phyloP scores from a whole-genome alignment of 495 filamentous ascomycete species.

The Penicillium simplicissimum region DNA sequence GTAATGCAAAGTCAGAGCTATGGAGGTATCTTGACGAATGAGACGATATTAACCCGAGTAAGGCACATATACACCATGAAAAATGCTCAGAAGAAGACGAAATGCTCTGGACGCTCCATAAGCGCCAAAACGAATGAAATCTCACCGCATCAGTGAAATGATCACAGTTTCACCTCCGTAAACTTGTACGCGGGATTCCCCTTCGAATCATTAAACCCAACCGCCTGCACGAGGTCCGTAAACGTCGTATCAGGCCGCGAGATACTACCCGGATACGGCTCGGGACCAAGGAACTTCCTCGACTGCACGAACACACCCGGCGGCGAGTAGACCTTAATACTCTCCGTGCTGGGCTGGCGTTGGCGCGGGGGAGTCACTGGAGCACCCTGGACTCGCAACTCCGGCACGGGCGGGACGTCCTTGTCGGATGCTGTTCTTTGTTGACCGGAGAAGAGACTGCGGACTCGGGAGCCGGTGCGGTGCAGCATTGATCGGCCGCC shows the following conservation, averaged over 20 bases:
- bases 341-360: constrained; percentile 60
- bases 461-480: constrained; percentile 40
- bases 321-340: constrained; percentile 72
- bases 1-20: neutral
- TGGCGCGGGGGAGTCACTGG: constrained; percentile 39
- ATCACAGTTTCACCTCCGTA: neutral
- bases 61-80: neutral
- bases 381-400: constrained; percentile 12
- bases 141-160: neutral
- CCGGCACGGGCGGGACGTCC: constrained; percentile 24
- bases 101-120: neutral
- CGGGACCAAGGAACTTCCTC: constrained; percentile 31
- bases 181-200: constrained; percentile 41
- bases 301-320: constrained; percentile 43
- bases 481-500: constrained; percentile 33
- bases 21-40: constrained; percentile 4
- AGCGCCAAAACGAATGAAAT: neutral
- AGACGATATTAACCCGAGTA: neutral
- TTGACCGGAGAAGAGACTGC: constrained; percentile 36
- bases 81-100: neutral
- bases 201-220: constrained; percentile 45
- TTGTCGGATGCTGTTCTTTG: constrained; percentile 14
- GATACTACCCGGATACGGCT: constrained; percentile 30
- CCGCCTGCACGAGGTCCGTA: constrained; percentile 62
- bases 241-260: constrained; percentile 60